A percentile compares a stretch with the other conserved stretches of the same genome.
These are phyloP conservation scores for Parietaria judaica DNA, from an alignment of 306 rosid species.

Conservation along the genomic window DNA sequence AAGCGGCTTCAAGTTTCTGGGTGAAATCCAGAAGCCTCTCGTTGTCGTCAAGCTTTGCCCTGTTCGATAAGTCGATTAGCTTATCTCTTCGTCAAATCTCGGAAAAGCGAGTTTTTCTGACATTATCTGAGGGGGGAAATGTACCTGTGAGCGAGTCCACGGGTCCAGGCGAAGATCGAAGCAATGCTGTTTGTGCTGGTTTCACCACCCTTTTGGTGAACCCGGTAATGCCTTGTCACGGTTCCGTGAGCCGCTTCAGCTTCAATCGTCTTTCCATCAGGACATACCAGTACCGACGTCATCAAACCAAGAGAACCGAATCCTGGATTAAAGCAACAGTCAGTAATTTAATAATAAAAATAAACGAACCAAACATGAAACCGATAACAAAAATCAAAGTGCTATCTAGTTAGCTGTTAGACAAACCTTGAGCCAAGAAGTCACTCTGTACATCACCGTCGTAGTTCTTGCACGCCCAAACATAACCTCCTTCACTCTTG, in stretches of 20 bases:
- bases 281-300: conserved; percentile 98
- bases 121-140: conserved; percentile 1
- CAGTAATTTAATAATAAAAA: conserved; percentile 13
- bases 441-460: conserved; percentile 99
- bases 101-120: too few relatives aligned
- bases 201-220: conserved; percentile 96
- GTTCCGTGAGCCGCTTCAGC: conserved; percentile 99
- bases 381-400: neutral
- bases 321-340: conserved; percentile 40
- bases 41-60: conserved; percentile 92
- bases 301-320: conserved; percentile 98
- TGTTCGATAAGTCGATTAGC: conserved; percentile 21
- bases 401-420: neutral
- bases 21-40: conserved; percentile 56
- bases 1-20: conserved; percentile 76
- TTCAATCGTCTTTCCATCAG: conserved; percentile 95
- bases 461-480: conserved; percentile 99
- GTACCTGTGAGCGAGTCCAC: conserved; percentile 90
- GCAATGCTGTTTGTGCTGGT: conserved; percentile 99
- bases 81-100: neutral
- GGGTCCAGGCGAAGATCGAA: conserved; percentile 94
- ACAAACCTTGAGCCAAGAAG: conserved; percentile 94
- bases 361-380: neutral
- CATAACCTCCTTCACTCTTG: conserved; percentile 98
- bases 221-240: conserved; percentile 83